Conservation (phyloP, 768 basidiomycete genomes). For the Mycena indigotica region DNA sequence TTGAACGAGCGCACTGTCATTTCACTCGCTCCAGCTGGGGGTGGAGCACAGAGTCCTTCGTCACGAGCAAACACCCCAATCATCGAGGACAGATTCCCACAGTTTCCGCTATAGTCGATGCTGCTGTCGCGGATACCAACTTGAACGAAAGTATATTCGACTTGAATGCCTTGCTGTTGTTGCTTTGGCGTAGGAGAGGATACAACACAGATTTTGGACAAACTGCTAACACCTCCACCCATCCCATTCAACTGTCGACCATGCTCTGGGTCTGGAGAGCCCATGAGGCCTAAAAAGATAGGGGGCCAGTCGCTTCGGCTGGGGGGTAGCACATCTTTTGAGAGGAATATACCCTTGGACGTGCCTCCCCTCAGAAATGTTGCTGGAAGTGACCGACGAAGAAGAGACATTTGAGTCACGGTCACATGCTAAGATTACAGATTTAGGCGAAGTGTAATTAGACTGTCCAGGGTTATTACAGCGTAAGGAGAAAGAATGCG, state of each 20-base stretch:
- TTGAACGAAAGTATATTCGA: constrained; percentile 74
- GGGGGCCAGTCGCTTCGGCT: constrained; percentile 54
- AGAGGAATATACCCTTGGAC: constrained; percentile 75
- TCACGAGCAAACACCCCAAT: constrained; percentile 75
- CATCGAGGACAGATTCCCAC: constrained; percentile 63
- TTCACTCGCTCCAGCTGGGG: constrained; percentile 19
- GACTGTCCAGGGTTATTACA: constrained; percentile 5
- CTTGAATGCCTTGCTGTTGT: constrained; percentile 49
- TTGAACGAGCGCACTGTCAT: constrained; percentile 65
- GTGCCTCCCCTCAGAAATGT: constrained; percentile 73
- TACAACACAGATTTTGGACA: constrained; percentile 75
- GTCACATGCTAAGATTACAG: background rate
- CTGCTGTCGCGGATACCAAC: constrained; percentile 58
- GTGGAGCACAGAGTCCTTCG: constrained; percentile 51
- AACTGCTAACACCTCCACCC: constrained; percentile 76
- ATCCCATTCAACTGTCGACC: constrained; percentile 78
- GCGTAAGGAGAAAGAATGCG: background rate
- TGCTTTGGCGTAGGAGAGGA: constrained; percentile 48
- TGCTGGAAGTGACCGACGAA: constrained; percentile 36
- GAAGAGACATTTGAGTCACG: background rate
- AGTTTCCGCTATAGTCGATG: constrained; percentile 54
- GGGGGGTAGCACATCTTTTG: constrained; percentile 52
- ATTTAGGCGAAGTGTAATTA: background rate
- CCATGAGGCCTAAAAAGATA: constrained; percentile 76
- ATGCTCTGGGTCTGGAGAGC: constrained; percentile 73